Percentiles rank a stretch among this genome's conserved stretches.
Evolutionary conservation across 192 early-diverging fungal genomes (phyloP).

Genomic region (Backusella australiensis): DNA sequence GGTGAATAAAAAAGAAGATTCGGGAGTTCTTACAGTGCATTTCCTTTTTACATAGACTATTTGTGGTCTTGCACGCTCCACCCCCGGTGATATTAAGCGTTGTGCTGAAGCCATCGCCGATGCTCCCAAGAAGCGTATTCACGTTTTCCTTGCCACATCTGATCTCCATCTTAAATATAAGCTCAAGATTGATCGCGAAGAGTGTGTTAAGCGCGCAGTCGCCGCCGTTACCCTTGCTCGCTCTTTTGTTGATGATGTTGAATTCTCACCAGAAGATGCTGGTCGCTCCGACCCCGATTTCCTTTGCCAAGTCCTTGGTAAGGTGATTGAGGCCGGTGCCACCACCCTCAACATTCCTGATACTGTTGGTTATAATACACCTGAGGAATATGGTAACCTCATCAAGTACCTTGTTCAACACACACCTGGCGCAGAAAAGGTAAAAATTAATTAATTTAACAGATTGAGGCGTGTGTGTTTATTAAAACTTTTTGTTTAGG

Average conservation of each 20-base stretch:
- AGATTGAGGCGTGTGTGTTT: not conserved
- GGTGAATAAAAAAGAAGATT: not conserved
- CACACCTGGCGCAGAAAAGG: constrained; percentile 67
- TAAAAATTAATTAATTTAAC: constrained; percentile 13
- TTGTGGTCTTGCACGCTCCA: constrained; percentile 85
- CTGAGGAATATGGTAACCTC: constrained; percentile 84
- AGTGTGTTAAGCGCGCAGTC: constrained; percentile 80
- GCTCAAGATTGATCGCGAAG: constrained; percentile 83
- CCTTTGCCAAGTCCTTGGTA: constrained; percentile 75
- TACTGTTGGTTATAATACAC: constrained; percentile 95
- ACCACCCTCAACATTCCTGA: constrained; percentile 98
- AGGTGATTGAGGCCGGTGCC: constrained; percentile 87
- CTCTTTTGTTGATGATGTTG: constrained; percentile 81
- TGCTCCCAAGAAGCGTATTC: constrained; percentile 87
- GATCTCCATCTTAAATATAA: constrained; percentile 96
- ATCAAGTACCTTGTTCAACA: constrained; percentile 80
- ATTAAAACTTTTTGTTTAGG: constrained; percentile 29
- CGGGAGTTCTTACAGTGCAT: not conserved
- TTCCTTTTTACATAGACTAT: constrained; percentile 55
- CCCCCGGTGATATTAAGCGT: constrained; percentile 81
- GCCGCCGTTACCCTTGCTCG: constrained; percentile 79
- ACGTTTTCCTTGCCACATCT: constrained; percentile 94
- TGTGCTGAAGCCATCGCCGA: constrained; percentile 86
- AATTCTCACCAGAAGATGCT: constrained; percentile 96
- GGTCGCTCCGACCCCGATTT: constrained; percentile 90